These are phyloP conservation scores for Nematodospora valgi DNA, from an alignment of 805 yeast species.

Conservation along the genomic window DNA sequence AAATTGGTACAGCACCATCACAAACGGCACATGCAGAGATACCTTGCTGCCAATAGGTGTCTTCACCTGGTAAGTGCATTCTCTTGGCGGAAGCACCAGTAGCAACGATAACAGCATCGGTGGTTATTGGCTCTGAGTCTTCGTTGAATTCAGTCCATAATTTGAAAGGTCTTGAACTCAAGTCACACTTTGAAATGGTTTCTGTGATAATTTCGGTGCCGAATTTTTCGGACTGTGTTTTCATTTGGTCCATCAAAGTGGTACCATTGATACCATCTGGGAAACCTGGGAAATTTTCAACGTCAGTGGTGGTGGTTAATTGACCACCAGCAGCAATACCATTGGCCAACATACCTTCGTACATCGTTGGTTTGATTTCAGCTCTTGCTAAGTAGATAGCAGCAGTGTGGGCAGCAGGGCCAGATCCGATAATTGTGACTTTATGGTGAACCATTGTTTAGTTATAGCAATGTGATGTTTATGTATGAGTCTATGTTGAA, in stretches of 20 bases:
- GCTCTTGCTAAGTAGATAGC: constrained; percentile 97
- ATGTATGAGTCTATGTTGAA: too few relatives aligned
- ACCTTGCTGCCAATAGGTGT: constrained; percentile 98
- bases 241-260: constrained; percentile 90
- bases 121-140: constrained; percentile 84
- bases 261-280: constrained; percentile 89
- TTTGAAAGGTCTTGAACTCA: constrained; percentile 87
- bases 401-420: constrained; percentile 99
- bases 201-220: constrained; percentile 96
- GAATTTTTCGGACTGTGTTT: constrained; percentile 78
- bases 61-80: constrained; percentile 93
- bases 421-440: constrained; percentile 91
- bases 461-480: too few relatives aligned
- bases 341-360: constrained; percentile 96
- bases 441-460: constrained; percentile 73
- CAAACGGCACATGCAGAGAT: constrained; percentile 99
- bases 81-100: constrained; percentile 99
- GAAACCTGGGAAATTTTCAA: constrained; percentile 99
- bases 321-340: constrained; percentile 99
- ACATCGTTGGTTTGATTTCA: constrained; percentile 87
- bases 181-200: constrained; percentile 89
- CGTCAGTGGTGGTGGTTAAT: constrained; percentile 96
- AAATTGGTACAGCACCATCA: constrained; percentile 99
- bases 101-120: constrained; percentile 90
- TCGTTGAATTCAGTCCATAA: constrained; percentile 96